Evolutionary conservation across 495 filamentous ascomycete species (phyloP), one percentile per base, ranked within the genome.

Genomic region (Hyaloscypha variabilis): DNA sequence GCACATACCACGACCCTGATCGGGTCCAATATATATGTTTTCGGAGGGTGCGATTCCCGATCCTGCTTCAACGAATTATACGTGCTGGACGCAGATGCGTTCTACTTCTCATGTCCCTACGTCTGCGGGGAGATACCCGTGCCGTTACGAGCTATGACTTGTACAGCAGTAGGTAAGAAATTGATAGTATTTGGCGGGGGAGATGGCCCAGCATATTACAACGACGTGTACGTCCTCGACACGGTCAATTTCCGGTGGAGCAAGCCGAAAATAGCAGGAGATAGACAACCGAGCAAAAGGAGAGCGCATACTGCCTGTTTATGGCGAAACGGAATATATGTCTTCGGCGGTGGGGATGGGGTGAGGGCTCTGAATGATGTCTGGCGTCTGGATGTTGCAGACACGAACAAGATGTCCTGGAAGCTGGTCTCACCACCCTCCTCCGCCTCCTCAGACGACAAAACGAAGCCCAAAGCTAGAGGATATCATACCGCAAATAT

Each of bases 401-500:
- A 89, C 65, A 73, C 82, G 29, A 81, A 73, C 65, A 88, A 87
- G 71, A 84, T 85, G 78, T 83, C 81, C 52, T 89, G 87, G 87
- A 84, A 86, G 67, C 72, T 86, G 24, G 80, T 89, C 34, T 85
- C 83, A 3, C 75, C 78, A 24, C 75, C 78, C 6, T 53, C 69
- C 28, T 67, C 72, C 23, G 23, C 60, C 19, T 68, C 71, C 21
- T 52, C 67, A 31, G 70, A 72, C 4, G 70, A 72, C 50, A 67
- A 63, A 34, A 66, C 73, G 46, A 76, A 78, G 25, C 87, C 87
- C 11, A 86, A 85, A 67, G 84, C 87, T 28, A 75, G 87, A 46
- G 87, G 87, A 13, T 89, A 89, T 67, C 87, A 89, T 71, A 89
- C 87, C 17, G 87, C 87, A 36, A 89, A 88, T 71, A 89, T 89